phyloP scores from a whole-genome alignment of 768 basidiomycete species.

The Chalciporus pseudorubinellus region DNA sequence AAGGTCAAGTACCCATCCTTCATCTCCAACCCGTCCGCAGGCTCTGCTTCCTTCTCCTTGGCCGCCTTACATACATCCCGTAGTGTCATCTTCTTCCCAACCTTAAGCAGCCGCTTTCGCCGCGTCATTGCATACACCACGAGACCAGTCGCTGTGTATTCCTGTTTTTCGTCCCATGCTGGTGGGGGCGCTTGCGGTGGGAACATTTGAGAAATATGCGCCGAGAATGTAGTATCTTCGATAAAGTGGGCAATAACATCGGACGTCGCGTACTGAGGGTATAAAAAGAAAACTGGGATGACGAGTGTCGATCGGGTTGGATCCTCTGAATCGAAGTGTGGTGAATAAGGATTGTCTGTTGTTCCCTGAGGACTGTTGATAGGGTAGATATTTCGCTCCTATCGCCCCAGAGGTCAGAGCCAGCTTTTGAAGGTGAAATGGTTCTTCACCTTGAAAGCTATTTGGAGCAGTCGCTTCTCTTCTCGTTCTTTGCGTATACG shows the following conservation, averaged over 20 bases:
- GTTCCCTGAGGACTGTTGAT: constrained; percentile 50
- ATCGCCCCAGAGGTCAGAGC: constrained; percentile 6
- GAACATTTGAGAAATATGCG: constrained; percentile 81
- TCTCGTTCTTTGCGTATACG: constrained; percentile 49
- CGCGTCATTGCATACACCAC: constrained; percentile 83
- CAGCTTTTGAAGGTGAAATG: neutral
- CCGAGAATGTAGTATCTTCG: constrained; percentile 79
- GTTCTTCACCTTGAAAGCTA: constrained; percentile 62
- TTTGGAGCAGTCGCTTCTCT: constrained; percentile 49
- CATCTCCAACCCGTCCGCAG: constrained; percentile 77
- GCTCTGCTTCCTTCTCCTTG: constrained; percentile 55
- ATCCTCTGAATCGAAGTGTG: constrained; percentile 69
- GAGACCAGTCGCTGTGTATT: constrained; percentile 64
- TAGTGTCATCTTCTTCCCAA: constrained; percentile 88
- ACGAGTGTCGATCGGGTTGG: constrained; percentile 58
- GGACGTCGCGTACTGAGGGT: constrained; percentile 85
- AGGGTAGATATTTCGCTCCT: constrained; percentile 75
- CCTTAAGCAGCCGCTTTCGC: constrained; percentile 76
- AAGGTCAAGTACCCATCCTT: constrained; percentile 81
- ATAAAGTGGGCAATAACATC: constrained; percentile 86
- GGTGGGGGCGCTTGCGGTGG: constrained; percentile 64
- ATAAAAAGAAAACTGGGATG: constrained; percentile 89
- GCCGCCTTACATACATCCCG: constrained; percentile 69
- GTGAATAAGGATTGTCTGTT: constrained; percentile 54
- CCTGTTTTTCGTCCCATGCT: constrained; percentile 69